Base-by-base conservation (phyloP, 139 green algal genomes). In the Edaphochlamys debaryana region DNA sequence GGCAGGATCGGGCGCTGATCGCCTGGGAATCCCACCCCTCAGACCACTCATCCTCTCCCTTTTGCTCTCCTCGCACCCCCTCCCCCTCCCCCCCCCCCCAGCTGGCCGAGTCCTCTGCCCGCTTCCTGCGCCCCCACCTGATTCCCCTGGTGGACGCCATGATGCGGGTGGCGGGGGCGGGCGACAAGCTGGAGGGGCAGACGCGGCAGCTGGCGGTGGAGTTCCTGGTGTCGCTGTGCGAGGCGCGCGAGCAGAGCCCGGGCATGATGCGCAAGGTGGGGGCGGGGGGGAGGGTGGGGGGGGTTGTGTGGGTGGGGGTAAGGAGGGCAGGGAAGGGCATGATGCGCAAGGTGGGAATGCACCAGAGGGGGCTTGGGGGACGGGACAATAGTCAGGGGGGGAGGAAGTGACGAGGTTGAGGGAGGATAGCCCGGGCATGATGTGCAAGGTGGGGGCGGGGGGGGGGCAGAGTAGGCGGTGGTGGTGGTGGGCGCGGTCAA, bases 161-260 rank as follows among this genome's bases (percentile, higher is more conserved):
- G 94, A 89, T 99, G 68, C 88, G 91, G 73, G 92, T 95, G 42
- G 56, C 76, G 45, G 63, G 76, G 42, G 76, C 76, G 9, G 84
- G 88, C 2, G 78, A 87, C 34, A 45, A 69, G 0, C 86, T 96
- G 79, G 91, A 95, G 15, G 79, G 88, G 5, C 79, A 83, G 27
- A 95, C 91, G 6, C 91, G 97, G 45, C 91, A 90, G 38, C 88
- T 98, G 56, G 96, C 97, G 8, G 92, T 92, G 3, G 97, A 99
- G 92, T 97, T 98, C 63, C 84, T 99, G 79, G 93, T 99, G 36
- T 98, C 96, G 37, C 90, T 99, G 79, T 95, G 92, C 38, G 97
- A 99, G 90, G 94, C 94, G 41, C 87, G 97, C 34, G 97, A 99
- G 76, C 76, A 82, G n/a, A 74, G 63, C 63, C 79, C 93, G 9